Evolutionary conservation across 2,329 filamentous ascomycete species (phyloP).

Genomic region (Fusarium veterinarium): DNA sequence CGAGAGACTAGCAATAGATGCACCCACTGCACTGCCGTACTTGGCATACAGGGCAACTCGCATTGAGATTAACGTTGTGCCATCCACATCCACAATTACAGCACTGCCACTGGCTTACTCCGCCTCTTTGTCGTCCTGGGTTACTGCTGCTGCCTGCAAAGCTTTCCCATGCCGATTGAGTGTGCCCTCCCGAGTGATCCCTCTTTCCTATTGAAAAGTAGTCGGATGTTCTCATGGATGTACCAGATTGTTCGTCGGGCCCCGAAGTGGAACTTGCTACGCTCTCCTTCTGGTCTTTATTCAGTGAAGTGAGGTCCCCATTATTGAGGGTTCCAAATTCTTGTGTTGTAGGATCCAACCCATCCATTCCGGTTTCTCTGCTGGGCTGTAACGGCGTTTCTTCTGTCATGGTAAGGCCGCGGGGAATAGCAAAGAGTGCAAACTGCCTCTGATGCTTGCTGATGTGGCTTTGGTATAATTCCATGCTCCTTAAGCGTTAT

Average conservation of each 20-base stretch:
- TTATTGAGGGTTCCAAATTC: not conserved
- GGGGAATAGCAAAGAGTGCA: not conserved
- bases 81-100: not conserved
- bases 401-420: not conserved
- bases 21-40: not conserved
- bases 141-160: not conserved
- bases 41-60: too few relatives aligned
- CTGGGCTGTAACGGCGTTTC: not conserved
- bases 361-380: not conserved
- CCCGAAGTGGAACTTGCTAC: not conserved
- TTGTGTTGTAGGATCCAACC: not conserved
- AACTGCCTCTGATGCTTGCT: not conserved
- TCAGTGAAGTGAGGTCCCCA: too few relatives aligned
- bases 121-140: not conserved
- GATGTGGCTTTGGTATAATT: not conserved
- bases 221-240: not conserved
- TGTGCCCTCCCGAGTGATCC: too few relatives aligned
- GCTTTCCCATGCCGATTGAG: not conserved
- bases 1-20: not conserved
- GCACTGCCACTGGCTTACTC: not conserved
- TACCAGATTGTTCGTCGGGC: not conserved
- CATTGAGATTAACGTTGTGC: rapidly evolving
- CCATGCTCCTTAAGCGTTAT: not conserved
- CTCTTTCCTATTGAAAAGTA: not conserved
- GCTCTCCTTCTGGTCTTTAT: not conserved